phyloP scores from a whole-genome alignment of 306 rosid genomes.

The Arachis stenosperma region DNA sequence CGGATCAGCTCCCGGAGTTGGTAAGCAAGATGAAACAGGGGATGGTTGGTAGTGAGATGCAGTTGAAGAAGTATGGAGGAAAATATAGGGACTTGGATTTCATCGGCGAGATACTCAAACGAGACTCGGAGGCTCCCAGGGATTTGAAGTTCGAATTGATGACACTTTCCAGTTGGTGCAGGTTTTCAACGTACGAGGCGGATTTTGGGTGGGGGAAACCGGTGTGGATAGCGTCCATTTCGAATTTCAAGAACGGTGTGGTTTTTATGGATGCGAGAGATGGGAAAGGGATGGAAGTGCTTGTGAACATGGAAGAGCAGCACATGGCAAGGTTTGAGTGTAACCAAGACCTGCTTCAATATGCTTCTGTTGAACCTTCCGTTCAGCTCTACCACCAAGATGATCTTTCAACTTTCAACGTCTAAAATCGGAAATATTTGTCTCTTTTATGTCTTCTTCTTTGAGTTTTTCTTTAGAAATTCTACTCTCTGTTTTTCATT shows the following conservation, averaged over 20 bases:
- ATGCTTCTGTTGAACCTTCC: slow-evolving; percentile 32
- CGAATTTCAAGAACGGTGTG: slow-evolving; percentile 6
- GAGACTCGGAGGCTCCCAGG: not conserved
- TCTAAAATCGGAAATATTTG: no score
- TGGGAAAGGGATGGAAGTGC: slow-evolving; percentile 55
- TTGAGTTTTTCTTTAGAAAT: no score
- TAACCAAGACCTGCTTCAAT: slow-evolving; percentile 36
- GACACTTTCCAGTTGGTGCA: slow-evolving; percentile 45
- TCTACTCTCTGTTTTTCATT: no score
- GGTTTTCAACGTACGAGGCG: slow-evolving; percentile 39
- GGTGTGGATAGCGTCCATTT: slow-evolving; percentile 40
- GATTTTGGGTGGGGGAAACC: slow-evolving; percentile 69
- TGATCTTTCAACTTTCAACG: no score
- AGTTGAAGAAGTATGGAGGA: slow-evolving; percentile 22
- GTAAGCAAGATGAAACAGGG: slow-evolving; percentile 38
- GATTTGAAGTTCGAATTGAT: not conserved
- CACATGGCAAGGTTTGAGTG: slow-evolving; percentile 44
- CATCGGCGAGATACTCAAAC: slow-evolving; percentile 18
- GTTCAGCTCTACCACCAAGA: not conserved
- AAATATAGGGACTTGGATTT: slow-evolving; percentile 2
- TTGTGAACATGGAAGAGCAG: slow-evolving; percentile 48
- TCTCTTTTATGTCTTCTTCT: no score
- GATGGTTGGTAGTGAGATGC: not conserved
- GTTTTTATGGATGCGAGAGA: slow-evolving; percentile 50
- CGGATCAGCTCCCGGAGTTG: slow-evolving; percentile 19